Base-by-base conservation (phyloP, 495 filamentous ascomycete genomes). In the Glonium stellatum region DNA sequence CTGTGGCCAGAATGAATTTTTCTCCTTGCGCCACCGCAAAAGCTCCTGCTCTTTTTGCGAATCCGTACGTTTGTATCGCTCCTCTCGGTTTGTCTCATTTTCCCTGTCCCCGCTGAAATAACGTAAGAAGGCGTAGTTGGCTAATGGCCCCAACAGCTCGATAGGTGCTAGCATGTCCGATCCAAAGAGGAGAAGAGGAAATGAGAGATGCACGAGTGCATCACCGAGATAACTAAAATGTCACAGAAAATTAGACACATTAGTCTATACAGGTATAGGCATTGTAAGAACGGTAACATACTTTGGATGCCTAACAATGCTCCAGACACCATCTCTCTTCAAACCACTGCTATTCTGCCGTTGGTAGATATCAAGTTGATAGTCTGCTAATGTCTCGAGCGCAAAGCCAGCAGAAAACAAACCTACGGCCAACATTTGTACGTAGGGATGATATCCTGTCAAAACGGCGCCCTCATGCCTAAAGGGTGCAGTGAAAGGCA, bases 261-360 rank as follows among this genome's bases (percentile, higher is more conserved):
- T 11, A 18, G 13, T 44, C 4, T 15, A 15, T 13, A 44, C 12
- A 13, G 39, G 13, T 15, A 18, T 13, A 11, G 13, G 39, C 39
- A 44, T 44, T 11, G 12, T 18, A 44, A 11, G 13, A 23, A 9
- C 1, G 1, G 25, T 54, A 23, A 74, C 80, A 68, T 71, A 84
- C 82, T 84, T 83, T 0, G 82, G 82, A 71, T 84, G 80, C 31
- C 82, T 71, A 9, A 84, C 80, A 41, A 84, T 69, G 54, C 80
- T 79, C 81, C 81, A 83, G 15, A 85, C 80, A 1, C 81, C 80
- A 27, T 80, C 74, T 21, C 74, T 73, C 54, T 76, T 77, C 50
- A 80, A 68, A 34, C 34, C 71, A 35, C 61, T 76, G 61, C 65
- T 69, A 42, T 44, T 64, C 5, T 65, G 62, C 8, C 52, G 52